Base-by-base conservation (phyloP, 352 stramenopile species). In the Phytophthora ramorum region DNA sequence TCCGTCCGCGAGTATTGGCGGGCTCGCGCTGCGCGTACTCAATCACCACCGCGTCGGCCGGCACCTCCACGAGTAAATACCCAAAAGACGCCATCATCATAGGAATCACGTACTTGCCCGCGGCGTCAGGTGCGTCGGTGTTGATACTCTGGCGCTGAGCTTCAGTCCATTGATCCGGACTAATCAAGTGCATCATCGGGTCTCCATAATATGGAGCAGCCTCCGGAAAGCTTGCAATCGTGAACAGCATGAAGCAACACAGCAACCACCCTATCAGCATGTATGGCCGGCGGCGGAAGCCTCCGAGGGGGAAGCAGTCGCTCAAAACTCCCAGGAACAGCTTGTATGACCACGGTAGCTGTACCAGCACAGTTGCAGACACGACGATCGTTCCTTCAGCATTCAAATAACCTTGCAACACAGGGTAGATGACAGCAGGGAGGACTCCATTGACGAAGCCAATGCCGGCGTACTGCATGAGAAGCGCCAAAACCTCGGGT, bases 51-150 rank as follows among this genome's bases (percentile, higher is more conserved):
- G 87, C 81, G 26, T 93, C 84, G 2, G 80, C 73, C 2, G 82
- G 66, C 7, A 89, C 81, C 28, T 93, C 80, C 3, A 75, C 60
- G 19, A 90, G 40, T 12, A 93, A 57, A 62, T 85, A 93, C 9
- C 85, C 82, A 47, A 91, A 85, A 0, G 81, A 65, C n/a, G 80
- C 75, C 24, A 91, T 64, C 83, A 90, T 91, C 82, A 92, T 90
- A 14, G 74, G 78, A 38, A 91, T 70, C 20, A 93, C 74, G 44
- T 88, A 90, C 34, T 71, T 74, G 24, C 65, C 70, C 3, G 76
- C 82, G 1, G 69, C 63, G 46, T 82, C 63, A 12, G 77, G 65
- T 6, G 79, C 75, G 4, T 62, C 34, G 0, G 38, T 12, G 59
- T 90, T 89, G 58, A 89, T 79, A 24, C 50, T 84, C 14, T 69